These are phyloP conservation scores for Sporobolomyces phaffii DNA, from an alignment of 768 basidiomycete genomes.

Conservation along the genomic window DNA sequence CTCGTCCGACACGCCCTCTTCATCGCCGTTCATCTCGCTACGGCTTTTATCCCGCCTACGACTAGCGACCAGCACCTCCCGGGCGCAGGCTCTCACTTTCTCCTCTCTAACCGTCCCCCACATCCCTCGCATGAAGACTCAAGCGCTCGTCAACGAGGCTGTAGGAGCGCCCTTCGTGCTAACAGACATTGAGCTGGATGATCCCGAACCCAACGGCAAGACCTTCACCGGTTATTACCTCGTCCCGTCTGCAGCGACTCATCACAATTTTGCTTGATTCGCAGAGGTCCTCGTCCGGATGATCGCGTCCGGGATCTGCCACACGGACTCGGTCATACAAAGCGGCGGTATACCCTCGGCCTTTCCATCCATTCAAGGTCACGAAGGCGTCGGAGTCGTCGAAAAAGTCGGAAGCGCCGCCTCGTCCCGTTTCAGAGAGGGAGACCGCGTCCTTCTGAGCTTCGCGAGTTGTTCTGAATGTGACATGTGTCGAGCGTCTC, in stretches of 20 bases:
- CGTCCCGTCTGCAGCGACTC: no score
- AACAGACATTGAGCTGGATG: conserved; percentile 25
- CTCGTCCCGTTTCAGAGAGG: not conserved
- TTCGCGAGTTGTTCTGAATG: conserved; percentile 31
- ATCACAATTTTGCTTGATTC: no score
- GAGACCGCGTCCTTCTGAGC: conserved; percentile 29
- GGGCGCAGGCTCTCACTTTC: not conserved
- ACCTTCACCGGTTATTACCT: no score
- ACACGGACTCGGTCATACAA: conserved; percentile 30
- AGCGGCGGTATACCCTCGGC: conserved; percentile 14
- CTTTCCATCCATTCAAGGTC: conserved; percentile 18
- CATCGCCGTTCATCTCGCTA: no score
- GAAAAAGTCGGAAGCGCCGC: conserved; percentile 13
- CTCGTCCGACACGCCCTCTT: no score
- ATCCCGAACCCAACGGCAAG: conserved; percentile 21
- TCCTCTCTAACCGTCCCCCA: not conserved
- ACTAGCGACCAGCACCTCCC: no score
- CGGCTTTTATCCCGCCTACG: no score
- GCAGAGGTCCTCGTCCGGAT: conserved; percentile 38
- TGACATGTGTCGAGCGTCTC: conserved; percentile 12
- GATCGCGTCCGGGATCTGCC: conserved; percentile 27
- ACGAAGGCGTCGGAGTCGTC: conserved; percentile 28
- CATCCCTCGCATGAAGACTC: conserved; percentile 6
- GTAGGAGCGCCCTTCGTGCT: conserved; percentile 12
- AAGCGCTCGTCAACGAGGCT: conserved; percentile 6